These are phyloP conservation scores for Aspergillus funiculosus DNA, from an alignment of 495 filamentous ascomycete species.

Conservation along the genomic window DNA sequence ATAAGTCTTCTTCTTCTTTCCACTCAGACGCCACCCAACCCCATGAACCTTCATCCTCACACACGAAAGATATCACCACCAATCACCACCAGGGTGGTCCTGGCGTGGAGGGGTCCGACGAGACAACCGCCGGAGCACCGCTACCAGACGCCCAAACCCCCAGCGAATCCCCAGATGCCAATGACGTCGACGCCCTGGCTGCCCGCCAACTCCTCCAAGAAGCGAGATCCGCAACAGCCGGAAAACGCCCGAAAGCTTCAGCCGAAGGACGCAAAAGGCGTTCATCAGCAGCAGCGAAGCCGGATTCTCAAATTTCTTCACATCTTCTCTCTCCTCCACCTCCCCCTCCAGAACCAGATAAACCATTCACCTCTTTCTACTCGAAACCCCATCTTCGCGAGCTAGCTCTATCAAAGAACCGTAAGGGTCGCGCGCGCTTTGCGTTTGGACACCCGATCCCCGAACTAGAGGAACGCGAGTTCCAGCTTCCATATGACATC, in stretches of 20 bases:
- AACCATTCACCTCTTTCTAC: constrained; percentile 83
- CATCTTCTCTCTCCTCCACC: constrained; percentile 9
- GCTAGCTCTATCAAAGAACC: constrained; percentile 59
- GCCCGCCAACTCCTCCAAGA: constrained; percentile 71
- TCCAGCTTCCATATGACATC: constrained; percentile 66
- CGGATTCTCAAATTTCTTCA: neutral
- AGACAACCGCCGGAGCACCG: constrained; percentile 16
- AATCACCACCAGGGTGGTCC: too few relatives aligned
- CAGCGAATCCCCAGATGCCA: constrained; percentile 53
- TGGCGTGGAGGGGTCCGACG: too few relatives aligned
- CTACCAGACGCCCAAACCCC: constrained; percentile 36
- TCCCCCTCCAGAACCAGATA: constrained; percentile 28
- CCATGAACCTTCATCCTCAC: constrained; percentile 2
- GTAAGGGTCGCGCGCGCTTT: constrained; percentile 48
- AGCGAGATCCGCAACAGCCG: constrained; percentile 43
- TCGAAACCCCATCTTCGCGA: constrained; percentile 68
- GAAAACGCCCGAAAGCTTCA: constrained; percentile 18
- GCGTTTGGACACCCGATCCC: constrained; percentile 84
- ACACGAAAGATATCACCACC: neutral
- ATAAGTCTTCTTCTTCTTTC: constrained; percentile 37
- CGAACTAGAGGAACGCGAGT: constrained; percentile 61
- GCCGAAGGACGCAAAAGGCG: too few relatives aligned
- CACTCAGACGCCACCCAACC: constrained; percentile 20
- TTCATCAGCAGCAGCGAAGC: too few relatives aligned
- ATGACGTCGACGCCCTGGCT: constrained; percentile 67